Evolutionary conservation across 2,329 filamentous ascomycete genomes (phyloP), one percentile per base, ranked within the genome.

Genomic region (Teratosphaeria destructans): DNA sequence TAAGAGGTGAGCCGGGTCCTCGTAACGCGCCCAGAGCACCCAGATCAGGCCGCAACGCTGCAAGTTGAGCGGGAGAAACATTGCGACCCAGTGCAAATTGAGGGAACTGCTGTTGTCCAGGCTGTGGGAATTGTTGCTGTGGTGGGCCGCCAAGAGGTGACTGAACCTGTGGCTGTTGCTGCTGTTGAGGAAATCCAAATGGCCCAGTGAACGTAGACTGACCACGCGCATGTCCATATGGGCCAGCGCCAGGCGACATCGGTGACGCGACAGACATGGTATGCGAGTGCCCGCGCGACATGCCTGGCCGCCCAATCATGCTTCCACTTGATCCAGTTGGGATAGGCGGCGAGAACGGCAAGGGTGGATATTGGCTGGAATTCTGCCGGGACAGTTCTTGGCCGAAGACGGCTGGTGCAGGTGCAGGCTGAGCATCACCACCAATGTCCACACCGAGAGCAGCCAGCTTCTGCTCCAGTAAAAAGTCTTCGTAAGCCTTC

Each of bases 401-500:
- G 4, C 63, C 52, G 52, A 80, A 76, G 3, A 81, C 77, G 57
- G 80, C 74, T 61, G 82, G 76, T 32, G 77, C 76, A 3, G 82
- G 77, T 57, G 80, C 74, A 61, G 82, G 76, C 32, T 77, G 76
- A 11, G 85, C 83, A 57, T 94, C 89, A 55, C 87, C 85, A 39
- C 85, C 89, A 62, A 89, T 81, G 19, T 85, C 91, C 12, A 97
- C 94, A 64, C 94, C 94, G 59, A 99, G 81, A 56, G 93, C 92
- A 62, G 91, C 86, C 57, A 99, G 80, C 76, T 96, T 99, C 62
- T 93, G 90, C 76, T 99, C 94, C 66, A 89, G 85, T 39, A 97
- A 78, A 65, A 88, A 86, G 58, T 88, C 83, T 60, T 92, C 88
- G 73, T 97, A 96, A 29, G 85, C 79, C 68, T 90, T 87, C 86